Evolutionary conservation across 2,329 filamentous ascomycete species (phyloP).

Genomic region (Graphiopsis chlorocephala): DNA sequence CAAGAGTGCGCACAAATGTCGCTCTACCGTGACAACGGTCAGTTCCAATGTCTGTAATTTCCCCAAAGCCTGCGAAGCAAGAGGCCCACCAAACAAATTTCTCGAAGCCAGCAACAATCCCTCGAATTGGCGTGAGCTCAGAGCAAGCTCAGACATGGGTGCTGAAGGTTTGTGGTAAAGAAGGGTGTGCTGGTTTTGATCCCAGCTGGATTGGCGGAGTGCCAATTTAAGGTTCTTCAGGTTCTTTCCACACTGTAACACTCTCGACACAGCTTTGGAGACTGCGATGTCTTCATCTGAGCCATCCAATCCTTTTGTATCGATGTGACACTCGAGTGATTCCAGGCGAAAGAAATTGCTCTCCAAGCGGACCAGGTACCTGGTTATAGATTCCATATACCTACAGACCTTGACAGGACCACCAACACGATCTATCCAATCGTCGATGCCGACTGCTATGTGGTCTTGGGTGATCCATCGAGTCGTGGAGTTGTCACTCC

Average conservation of each 20-base stretch:
- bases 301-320: not conserved
- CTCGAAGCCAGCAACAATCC: not conserved
- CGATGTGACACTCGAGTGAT: conserved; percentile 1
- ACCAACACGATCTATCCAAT: not conserved
- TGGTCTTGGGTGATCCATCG: not conserved
- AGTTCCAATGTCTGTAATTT: not conserved
- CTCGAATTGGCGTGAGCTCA: not conserved
- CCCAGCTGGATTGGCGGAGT: conserved; percentile 2
- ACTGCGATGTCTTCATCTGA: not conserved
- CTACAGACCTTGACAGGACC: not conserved
- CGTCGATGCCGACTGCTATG: not conserved
- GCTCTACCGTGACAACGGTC: not conserved
- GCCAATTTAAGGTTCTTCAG: not conserved
- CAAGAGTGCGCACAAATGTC: not conserved
- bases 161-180: not conserved
- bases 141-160: not conserved
- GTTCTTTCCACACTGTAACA: not conserved
- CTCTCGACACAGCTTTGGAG: not conserved
- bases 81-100: not conserved
- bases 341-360: not conserved
- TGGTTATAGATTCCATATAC: not conserved
- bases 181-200: not conserved
- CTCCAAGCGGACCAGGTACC: not conserved
- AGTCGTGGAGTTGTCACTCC: not conserved
- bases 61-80: not conserved